Percentiles rank a stretch among this genome's conserved stretches.
These are phyloP conservation scores for Agrocybe chaxingu DNA, from an alignment of 768 basidiomycete genomes.

Conservation along the genomic window DNA sequence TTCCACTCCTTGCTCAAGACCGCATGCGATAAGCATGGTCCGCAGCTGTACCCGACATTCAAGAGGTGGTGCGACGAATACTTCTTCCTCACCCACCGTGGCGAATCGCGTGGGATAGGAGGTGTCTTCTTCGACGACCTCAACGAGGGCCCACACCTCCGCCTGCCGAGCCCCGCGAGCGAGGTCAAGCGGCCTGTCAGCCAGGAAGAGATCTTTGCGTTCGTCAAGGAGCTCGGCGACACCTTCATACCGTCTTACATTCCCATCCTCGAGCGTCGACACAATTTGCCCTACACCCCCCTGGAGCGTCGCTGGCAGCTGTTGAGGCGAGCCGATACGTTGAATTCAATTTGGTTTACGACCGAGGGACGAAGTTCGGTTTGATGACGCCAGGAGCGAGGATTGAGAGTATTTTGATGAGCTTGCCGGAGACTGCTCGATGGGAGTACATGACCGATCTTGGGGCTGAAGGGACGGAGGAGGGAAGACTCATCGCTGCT, in stretches of 20 bases:
- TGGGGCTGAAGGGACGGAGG: constrained; percentile 62
- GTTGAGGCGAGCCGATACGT: constrained; percentile 86
- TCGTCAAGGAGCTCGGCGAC: constrained; percentile 68
- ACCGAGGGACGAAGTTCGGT: constrained; percentile 87
- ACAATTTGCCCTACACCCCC: constrained; percentile 53
- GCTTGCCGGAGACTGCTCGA: constrained; percentile 78
- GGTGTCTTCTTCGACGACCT: constrained; percentile 98
- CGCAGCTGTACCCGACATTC: constrained; percentile 69
- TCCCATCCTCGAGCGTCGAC: constrained; percentile 71
- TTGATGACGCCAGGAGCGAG: constrained; percentile 80
- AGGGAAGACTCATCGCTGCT: constrained; percentile 59
- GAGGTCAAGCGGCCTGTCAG: constrained; percentile 45
- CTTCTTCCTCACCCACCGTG: constrained; percentile 87
- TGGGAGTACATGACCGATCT: constrained; percentile 90
- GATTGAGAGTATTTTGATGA: constrained; percentile 90
- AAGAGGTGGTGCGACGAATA: constrained; percentile 99
- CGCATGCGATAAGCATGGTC: constrained; percentile 73
- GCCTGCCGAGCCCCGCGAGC: constrained; percentile 42
- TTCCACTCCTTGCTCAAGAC: constrained; percentile 79
- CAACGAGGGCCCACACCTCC: constrained; percentile 58
- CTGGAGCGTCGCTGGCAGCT: constrained; percentile 89
- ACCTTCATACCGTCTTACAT: constrained; percentile 89
- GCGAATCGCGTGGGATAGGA: constrained; percentile 85
- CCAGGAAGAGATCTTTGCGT: constrained; percentile 70
- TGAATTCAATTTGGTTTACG: constrained; percentile 89